Conservation (phyloP, 164 flowering plant genomes). For the Tinospora cordifolia region DNA sequence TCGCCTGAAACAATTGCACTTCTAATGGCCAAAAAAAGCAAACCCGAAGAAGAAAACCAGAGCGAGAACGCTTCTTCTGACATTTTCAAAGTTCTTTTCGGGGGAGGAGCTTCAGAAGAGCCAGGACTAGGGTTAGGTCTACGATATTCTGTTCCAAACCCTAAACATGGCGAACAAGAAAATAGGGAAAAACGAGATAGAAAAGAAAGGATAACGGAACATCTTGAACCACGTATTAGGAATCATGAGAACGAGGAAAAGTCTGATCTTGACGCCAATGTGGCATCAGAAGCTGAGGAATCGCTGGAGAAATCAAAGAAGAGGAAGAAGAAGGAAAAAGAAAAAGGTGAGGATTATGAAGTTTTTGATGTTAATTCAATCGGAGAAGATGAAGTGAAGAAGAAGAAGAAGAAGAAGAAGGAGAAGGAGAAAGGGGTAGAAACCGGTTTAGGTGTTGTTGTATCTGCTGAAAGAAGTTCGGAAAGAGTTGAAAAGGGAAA, state of each 20-base stretch:
- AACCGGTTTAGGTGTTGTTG: not conserved
- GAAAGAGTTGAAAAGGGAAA: not conserved
- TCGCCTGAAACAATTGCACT: not conserved
- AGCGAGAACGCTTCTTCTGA: constrained; percentile 17
- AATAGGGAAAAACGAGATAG: not conserved
- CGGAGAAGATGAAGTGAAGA: not conserved
- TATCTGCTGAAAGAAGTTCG: not conserved
- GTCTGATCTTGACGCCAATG: constrained; percentile 7
- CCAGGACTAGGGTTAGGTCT: constrained; percentile 6
- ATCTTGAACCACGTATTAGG: constrained; percentile 18
- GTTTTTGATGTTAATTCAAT: not conserved
- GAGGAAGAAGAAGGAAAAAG: constrained; percentile 15
- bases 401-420: constrained; percentile 9
- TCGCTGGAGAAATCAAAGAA: constrained; percentile 14
- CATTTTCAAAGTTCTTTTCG: constrained; percentile 55
- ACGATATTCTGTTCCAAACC: not conserved
- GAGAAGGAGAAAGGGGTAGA: not conserved
- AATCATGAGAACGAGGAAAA: constrained; percentile 11
- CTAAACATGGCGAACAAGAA: not conserved
- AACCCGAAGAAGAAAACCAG: constrained; percentile 1
- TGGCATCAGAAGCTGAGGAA: not conserved
- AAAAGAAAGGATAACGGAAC: too few relatives aligned
- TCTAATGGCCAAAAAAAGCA: constrained; percentile 3
- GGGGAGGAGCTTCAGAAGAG: constrained; percentile 35
- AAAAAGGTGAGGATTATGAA: constrained; percentile 2